Percentiles rank a stretch among this genome's conserved stretches.
phyloP scores from a whole-genome alignment of 2,329 filamentous ascomycete species.

The Thielaviopsis euricoi region DNA sequence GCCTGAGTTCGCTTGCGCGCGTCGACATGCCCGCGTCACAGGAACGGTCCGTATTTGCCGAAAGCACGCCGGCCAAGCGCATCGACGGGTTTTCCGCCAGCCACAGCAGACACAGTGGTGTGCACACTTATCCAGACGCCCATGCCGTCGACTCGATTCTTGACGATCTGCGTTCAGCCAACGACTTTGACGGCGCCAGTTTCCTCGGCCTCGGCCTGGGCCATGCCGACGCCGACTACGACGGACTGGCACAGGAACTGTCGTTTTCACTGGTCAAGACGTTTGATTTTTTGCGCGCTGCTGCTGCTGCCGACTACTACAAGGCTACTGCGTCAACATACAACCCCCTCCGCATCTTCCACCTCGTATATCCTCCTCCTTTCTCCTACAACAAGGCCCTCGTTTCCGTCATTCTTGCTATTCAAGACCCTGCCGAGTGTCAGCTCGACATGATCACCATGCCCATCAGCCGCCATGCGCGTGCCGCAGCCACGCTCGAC shows the following conservation, averaged over 20 bases:
- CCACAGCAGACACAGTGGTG: slow-evolving; percentile 44
- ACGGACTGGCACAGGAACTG: slow-evolving; percentile 57
- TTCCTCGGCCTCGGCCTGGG: slow-evolving; percentile 57
- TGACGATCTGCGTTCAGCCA: slow-evolving; percentile 47
- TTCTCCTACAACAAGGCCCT: slow-evolving; percentile 35
- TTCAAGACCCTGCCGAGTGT: slow-evolving; percentile 52
- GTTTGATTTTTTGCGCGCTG: slow-evolving; percentile 41
- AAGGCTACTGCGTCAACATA: background rate
- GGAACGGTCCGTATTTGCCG: slow-evolving; percentile 64
- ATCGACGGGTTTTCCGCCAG: slow-evolving; percentile 59
- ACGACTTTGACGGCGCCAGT: slow-evolving; percentile 39
- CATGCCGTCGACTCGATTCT: slow-evolving; percentile 47
- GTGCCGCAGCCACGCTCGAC: background rate
- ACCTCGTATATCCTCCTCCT: slow-evolving; percentile 43
- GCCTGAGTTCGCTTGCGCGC: slow-evolving; percentile 81
- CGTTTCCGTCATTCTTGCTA: slow-evolving; percentile 45
- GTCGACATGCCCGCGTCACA: slow-evolving; percentile 76
- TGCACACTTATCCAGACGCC: slow-evolving; percentile 26
- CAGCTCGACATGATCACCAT: slow-evolving; percentile 26
- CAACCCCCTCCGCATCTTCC: slow-evolving; percentile 37
- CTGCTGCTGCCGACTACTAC: slow-evolving; percentile 43
- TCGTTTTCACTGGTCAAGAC: slow-evolving; percentile 54
- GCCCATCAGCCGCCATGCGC: slow-evolving; percentile 2
- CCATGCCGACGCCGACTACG: slow-evolving; percentile 36
- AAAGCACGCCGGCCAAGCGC: slow-evolving; percentile 40